Evolutionary conservation across 2,329 filamentous ascomycete genomes (phyloP).

Genomic region (Clonostachys rhizophaga): DNA sequence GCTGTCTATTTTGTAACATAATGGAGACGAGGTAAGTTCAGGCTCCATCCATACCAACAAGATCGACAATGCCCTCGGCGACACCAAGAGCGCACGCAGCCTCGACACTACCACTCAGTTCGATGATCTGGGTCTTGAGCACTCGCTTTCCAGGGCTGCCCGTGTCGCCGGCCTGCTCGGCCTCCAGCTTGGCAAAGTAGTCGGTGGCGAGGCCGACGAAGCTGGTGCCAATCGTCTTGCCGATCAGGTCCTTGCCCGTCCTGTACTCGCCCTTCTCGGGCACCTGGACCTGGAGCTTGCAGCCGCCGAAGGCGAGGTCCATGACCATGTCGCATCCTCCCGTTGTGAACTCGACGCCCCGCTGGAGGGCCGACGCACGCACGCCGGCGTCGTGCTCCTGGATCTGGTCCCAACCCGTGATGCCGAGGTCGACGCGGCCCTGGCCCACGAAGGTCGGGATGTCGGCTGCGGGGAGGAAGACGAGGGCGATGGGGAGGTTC

Average conservation of each 20-base stretch:
- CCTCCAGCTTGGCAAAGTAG: slow-evolving; percentile 80
- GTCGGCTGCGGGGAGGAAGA: slow-evolving; percentile 95
- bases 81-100: slow-evolving; percentile 93
- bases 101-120: slow-evolving; percentile 94
- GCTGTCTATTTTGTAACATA: background rate
- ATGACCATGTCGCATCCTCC: slow-evolving; percentile 79
- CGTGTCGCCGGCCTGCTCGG: slow-evolving; percentile 33
- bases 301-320: slow-evolving; percentile 85
- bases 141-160: slow-evolving; percentile 44
- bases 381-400: slow-evolving; percentile 77
- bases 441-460: slow-evolving; percentile 97
- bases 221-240: slow-evolving; percentile 92
- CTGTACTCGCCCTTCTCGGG: slow-evolving; percentile 75
- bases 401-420: slow-evolving; percentile 91
- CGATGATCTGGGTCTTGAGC: slow-evolving; percentile 83
- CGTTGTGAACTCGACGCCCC: slow-evolving; percentile 35
- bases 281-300: slow-evolving; percentile 95
- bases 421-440: slow-evolving; percentile 88
- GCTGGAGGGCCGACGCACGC: slow-evolving; percentile 39
- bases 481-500: slow-evolving; percentile 90
- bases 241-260: slow-evolving; percentile 73
- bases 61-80: slow-evolving; percentile 94
- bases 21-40: too few relatives aligned
- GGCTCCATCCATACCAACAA: slow-evolving; percentile 69
- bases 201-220: slow-evolving; percentile 80